Evolutionary conservation across 2,329 filamentous ascomycete species (phyloP).

Genomic region (Epichloe sibirici): DNA sequence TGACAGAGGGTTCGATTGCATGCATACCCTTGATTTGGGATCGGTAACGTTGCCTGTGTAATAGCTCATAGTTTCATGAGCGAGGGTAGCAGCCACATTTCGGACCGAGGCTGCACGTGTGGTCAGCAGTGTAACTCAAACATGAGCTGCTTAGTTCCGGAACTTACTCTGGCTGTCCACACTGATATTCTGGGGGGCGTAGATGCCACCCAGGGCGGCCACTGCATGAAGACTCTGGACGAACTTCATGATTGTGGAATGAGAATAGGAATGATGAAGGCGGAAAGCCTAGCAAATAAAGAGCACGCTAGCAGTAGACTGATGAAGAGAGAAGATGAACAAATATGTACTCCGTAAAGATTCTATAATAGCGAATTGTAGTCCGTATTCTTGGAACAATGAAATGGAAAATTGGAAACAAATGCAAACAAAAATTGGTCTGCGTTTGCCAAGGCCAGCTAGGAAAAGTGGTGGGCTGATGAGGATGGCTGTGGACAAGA

Average conservation of each 20-base stretch:
- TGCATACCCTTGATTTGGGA: slow-evolving; percentile 31
- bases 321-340: not conserved
- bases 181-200: slow-evolving; percentile 27
- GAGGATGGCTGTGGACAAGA: too few relatives aligned
- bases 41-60: slow-evolving; percentile 48
- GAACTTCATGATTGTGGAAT: slow-evolving; percentile 13
- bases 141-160: not conserved
- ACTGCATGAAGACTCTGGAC: slow-evolving; percentile 12
- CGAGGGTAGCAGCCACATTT: slow-evolving; percentile 46
- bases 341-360: too few relatives aligned
- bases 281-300: not conserved
- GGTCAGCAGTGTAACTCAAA: not conserved
- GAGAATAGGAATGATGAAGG: too few relatives aligned
- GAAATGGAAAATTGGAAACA: too few relatives aligned
- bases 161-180: slow-evolving; percentile 23
- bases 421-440: too few relatives aligned
- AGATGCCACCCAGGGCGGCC: slow-evolving; percentile 15
- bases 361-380: not conserved
- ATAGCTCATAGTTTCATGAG: slow-evolving; percentile 48
- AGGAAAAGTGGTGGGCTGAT: too few relatives aligned
- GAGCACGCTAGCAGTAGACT: not conserved
- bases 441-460: too few relatives aligned
- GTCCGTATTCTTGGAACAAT: not conserved
- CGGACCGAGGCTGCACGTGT: slow-evolving; percentile 44
- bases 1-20: not conserved